These are phyloP conservation scores for Chamaenerion angustifolium DNA, from an alignment of 345 rosid species.

Conservation along the genomic window DNA sequence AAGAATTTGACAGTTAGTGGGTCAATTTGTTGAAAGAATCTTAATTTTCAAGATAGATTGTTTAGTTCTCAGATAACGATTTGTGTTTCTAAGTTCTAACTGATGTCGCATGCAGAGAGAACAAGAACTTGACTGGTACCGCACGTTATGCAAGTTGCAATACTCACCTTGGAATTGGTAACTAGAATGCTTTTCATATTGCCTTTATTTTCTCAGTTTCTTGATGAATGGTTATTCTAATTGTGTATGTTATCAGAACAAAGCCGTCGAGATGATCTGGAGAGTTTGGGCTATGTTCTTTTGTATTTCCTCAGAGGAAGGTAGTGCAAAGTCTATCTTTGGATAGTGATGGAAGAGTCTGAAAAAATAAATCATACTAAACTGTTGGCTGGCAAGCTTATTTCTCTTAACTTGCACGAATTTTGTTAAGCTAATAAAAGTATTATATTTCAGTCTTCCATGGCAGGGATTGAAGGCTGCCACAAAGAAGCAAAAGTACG, in stretches of 20 bases:
- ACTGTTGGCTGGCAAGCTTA: not conserved
- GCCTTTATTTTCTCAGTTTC: not conserved
- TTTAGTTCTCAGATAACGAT: no score
- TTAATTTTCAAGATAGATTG: no score
- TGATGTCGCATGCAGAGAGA: conserved; percentile 43
- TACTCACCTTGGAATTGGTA: conserved; percentile 97
- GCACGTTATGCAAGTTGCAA: conserved; percentile 97
- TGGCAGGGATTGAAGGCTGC: conserved; percentile 92
- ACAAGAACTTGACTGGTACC: conserved; percentile 90
- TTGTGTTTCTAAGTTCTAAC: no score
- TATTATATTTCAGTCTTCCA: conserved; percentile 49
- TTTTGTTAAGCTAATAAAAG: conserved; percentile 2
- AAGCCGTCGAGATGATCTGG: conserved; percentile 74
- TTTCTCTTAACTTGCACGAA: not conserved
- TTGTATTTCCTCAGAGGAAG: conserved; percentile 83
- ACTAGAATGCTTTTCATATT: conserved; percentile 4
- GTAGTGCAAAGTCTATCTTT: conserved; percentile 17
- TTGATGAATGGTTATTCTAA: conserved; percentile 5
- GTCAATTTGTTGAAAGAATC: no score
- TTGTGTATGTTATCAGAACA: conserved; percentile 30
- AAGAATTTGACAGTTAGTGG: no score
- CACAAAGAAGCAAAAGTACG: conserved; percentile 79
- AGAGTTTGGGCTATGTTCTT: conserved; percentile 69
- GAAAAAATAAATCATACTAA: not conserved
- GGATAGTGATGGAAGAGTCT: not conserved